A percentile compares a stretch with the other conserved stretches of the same genome.
phyloP scores from a whole-genome alignment of 371 early-diverging fungal genomes.

The Apophysomyces ossiformis region DNA sequence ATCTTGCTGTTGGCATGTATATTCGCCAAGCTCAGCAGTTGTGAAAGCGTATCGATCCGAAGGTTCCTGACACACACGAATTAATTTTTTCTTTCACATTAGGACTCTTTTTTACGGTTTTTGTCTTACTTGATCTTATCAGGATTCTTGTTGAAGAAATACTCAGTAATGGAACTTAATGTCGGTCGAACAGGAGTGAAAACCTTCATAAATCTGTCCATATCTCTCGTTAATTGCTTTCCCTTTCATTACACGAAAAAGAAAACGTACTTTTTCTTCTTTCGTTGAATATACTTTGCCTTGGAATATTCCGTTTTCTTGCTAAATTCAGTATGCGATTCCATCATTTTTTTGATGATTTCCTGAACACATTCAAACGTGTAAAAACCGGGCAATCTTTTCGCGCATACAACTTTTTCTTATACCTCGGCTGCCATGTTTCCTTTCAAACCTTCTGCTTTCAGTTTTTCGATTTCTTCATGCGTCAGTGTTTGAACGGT shows the following conservation, averaged over 20 bases:
- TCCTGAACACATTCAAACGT: slow-evolving; percentile 39
- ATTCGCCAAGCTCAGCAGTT: slow-evolving; percentile 82
- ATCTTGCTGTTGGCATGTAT: slow-evolving; percentile 63
- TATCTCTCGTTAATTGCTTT: neutral
- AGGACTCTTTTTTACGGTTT: neutral
- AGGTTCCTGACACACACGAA: slow-evolving; percentile 59
- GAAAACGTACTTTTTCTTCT: slow-evolving; percentile 82
- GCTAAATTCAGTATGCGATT: slow-evolving; percentile 84
- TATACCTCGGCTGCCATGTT: slow-evolving; percentile 52
- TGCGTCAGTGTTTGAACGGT: slow-evolving; percentile 81
- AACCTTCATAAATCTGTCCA: slow-evolving; percentile 75
- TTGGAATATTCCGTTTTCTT: slow-evolving; percentile 95
- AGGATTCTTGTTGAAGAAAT: slow-evolving; percentile 80
- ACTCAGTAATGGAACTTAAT: slow-evolving; percentile 76
- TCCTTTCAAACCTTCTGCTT: slow-evolving; percentile 76
- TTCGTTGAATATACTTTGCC: slow-evolving; percentile 93
- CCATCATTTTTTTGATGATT: slow-evolving; percentile 79
- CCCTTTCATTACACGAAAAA: neutral
- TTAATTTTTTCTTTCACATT: neutral
- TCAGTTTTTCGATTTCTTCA: slow-evolving; percentile 86
- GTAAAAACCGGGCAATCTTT: too few relatives aligned
- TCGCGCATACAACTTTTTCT: too few relatives aligned
- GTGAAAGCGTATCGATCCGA: slow-evolving; percentile 92
- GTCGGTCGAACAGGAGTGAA: slow-evolving; percentile 87
- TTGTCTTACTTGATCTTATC: slow-evolving; percentile 72